Conservation (phyloP, 2,329 filamentous ascomycete genomes). For the Verticillium zaregamsianum region DNA sequence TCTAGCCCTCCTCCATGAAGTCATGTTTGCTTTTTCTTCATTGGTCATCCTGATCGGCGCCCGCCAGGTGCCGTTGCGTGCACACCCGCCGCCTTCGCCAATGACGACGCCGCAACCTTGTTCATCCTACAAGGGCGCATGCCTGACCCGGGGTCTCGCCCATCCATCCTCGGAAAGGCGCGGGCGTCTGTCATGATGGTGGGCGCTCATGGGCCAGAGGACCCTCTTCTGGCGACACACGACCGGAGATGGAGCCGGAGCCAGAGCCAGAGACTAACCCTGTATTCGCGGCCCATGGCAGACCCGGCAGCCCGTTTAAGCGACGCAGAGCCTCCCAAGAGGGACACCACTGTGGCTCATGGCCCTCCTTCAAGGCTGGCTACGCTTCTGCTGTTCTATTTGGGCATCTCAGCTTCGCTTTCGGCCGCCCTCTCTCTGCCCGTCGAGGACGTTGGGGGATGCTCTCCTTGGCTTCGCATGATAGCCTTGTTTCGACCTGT, state of each 20-base stretch:
- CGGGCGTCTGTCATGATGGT: neutral
- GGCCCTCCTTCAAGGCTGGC: neutral
- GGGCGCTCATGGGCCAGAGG: neutral
- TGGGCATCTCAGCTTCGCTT: neutral
- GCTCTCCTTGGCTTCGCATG: neutral
- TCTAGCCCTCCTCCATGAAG: no score
- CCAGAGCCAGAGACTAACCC: neutral
- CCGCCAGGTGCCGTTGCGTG: no score
- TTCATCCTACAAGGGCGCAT: neutral
- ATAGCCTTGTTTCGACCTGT: neutral
- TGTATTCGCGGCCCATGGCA: neutral
- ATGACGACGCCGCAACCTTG: neutral
- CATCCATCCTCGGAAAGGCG: neutral
- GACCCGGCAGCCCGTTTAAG: neutral
- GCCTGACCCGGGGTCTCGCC: neutral
- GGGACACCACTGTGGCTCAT: neutral
- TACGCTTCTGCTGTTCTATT: neutral
- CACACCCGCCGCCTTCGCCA: neutral
- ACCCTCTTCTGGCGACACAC: neutral
- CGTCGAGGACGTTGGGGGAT: neutral
- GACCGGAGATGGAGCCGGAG: neutral
- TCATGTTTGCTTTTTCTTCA: no score
- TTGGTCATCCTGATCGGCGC: no score
- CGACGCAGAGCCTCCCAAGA: neutral
- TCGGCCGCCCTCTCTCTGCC: neutral